Evolutionary conservation across 108 stramenopile species (phyloP).

Genomic region (Cyclotella choctawhatcheeana): DNA sequence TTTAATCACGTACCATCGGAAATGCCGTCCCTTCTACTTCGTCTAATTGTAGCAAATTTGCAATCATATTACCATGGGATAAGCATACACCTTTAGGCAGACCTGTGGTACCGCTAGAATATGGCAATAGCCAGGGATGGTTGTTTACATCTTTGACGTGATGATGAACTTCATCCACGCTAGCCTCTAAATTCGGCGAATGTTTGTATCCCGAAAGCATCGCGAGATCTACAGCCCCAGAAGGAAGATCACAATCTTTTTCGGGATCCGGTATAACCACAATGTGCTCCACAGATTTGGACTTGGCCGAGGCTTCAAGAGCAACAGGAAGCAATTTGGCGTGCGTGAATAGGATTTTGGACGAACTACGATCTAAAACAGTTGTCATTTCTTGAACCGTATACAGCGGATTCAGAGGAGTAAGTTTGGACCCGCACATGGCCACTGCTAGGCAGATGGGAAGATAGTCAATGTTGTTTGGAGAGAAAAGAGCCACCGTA

Average conservation of each 20-base stretch:
- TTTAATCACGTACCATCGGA: slow-evolving; percentile 21
- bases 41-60: slow-evolving; percentile 76
- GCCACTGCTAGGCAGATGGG: slow-evolving; percentile 78
- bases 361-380: slow-evolving; percentile 67
- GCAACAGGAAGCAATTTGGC: slow-evolving; percentile 65
- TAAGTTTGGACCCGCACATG: slow-evolving; percentile 75
- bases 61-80: slow-evolving; percentile 83
- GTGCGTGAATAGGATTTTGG: slow-evolving; percentile 78
- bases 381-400: slow-evolving; percentile 61
- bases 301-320: slow-evolving; percentile 62
- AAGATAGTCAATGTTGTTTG: slow-evolving; percentile 90
- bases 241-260: slow-evolving; percentile 51
- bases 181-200: slow-evolving; percentile 37
- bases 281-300: slow-evolving; percentile 59
- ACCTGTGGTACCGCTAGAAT: slow-evolving; percentile 95
- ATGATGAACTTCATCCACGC: slow-evolving; percentile 49
- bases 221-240: slow-evolving; percentile 63
- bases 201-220: slow-evolving; percentile 50
- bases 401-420: slow-evolving; percentile 90
- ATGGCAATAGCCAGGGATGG: slow-evolving; percentile 85
- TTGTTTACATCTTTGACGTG: slow-evolving; percentile 48
- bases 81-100: slow-evolving; percentile 93
- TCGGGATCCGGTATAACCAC: slow-evolving; percentile 72
- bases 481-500: slow-evolving; percentile 82
- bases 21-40: slow-evolving; percentile 60